Base-by-base conservation (phyloP, 768 basidiomycete species). In the Lactarius tabidus region DNA sequence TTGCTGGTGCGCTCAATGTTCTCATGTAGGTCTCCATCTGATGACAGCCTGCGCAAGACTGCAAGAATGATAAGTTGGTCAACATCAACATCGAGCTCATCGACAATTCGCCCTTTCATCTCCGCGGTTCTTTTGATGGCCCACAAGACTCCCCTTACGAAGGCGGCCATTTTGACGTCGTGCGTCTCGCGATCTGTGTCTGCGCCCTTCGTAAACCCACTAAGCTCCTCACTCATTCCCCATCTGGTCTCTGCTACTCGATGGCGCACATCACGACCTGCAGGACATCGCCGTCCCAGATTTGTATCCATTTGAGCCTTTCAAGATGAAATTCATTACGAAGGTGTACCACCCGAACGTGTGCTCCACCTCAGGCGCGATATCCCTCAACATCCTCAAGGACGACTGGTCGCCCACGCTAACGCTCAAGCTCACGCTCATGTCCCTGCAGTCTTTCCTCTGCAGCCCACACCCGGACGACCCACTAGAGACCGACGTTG, bases 311-410 rank as follows among this genome's bases (percentile, higher is more conserved):
- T 93, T 94, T 75, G 90, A 94, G 73, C 94, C 95, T 0, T 89
- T 95, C 60, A 97, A 98, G 82, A 97, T 98, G 93, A 95, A 95
- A 75, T 98, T 98, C 77, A 87, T 96, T 66, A 98, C 95, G 43
- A 94, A 94, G 75, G 90, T 96, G 33, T 97, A 94, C 74, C 94
- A 98, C 74, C 95, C 95, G 3, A 98, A 98, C 72, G 82, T 98
- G 45, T 96, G 93, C 23, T 95, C 93, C 28, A 91, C 89, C 38
- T 93, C 91, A 2, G 95, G 95, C 57, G 94, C 93, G 54, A 98
- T 98, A 77, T 98, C 95, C 76, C 86, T 94, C 62, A 93, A 94
- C 77, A 90, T 88, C 74, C 80, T 88, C 73, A 86, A 89, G 73
- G 94, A 97, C 71, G 91, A 91, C n/a, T 95, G 33, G 33, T 10